Evolutionary conservation across 352 stramenopile genomes (phyloP), one percentile per base, ranked within the genome.

Genomic region (Elongisporangium prolatum): DNA sequence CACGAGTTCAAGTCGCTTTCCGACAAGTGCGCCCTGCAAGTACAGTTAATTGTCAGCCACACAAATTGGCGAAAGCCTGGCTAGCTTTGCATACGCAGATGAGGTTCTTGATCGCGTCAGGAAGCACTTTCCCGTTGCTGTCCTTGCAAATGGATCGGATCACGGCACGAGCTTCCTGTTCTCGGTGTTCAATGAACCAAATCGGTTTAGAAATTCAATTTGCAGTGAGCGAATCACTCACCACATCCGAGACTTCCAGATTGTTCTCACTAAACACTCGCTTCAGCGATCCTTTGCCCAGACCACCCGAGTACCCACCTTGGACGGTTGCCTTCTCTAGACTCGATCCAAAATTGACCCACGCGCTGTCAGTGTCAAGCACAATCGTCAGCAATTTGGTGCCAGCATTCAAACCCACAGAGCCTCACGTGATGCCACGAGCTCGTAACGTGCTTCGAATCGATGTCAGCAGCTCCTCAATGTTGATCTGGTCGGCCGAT

Each of bases 211-310:
- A 14, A 40, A 8, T 8, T 14, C 9, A 8, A 40, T 13, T 40
- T 13, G 28, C 8, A 13, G 24, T 21, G 11, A 5, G 56, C 16
- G 13, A 8, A 0, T 21, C n/a, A 57, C 69, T 21, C 63, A 90
- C 81, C 37, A 89, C 80, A 59, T 91, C 82, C 0, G 77, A 83
- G 17, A 89, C 63, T n/a, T 61, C 24, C 28, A 89, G 62, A 0
- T 72, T 68, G 53, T 65, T 67, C 14, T 84, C 74, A 6, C 64
- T 72, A 21, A 89, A 76, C 57, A 87, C 61, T 1, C 74, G 76
- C 60, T 89, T 88, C 62, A 91, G 66, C 21, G 63, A 68, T 5
- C 71, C 61, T 44, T 79, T 86, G 1, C 71, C 79, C 10, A 91
- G 40, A n/a, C 70, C 71, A n/a, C 70, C 71, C 1, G 48, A 61